Conservation (phyloP, 2,329 filamentous ascomycete genomes). For the Penicillium sp. region DNA sequence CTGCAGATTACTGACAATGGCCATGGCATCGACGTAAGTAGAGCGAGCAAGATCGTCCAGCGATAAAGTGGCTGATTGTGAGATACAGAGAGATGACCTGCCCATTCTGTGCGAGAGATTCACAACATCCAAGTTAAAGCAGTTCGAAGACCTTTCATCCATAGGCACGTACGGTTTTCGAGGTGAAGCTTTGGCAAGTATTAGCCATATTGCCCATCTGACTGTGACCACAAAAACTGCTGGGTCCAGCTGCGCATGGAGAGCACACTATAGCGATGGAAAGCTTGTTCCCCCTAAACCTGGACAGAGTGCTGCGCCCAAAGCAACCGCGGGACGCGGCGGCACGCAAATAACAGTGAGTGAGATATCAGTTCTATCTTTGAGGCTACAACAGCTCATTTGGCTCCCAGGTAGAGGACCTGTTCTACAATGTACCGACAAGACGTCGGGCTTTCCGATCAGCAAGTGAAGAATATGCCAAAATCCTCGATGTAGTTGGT, state of each 20-base stretch:
- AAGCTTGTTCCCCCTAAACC: conserved; percentile 75
- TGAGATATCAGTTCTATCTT: too few species aligned
- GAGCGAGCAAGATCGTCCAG: too few species aligned
- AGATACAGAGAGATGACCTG: conserved; percentile 85
- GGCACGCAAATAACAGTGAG: conserved; percentile 82
- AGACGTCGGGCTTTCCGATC: conserved; percentile 83
- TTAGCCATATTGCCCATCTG: conserved; percentile 94
- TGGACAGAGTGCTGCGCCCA: conserved; percentile 76
- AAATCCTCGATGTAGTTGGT: conserved; percentile 90
- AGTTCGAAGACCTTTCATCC: conserved; percentile 80
- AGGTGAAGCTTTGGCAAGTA: conserved; percentile 90
- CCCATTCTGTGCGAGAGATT: conserved; percentile 89
- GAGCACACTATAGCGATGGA: conserved; percentile 76
- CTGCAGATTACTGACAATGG: conserved; percentile 97
- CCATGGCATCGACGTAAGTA: conserved; percentile 79
- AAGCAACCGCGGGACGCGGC: conserved; percentile 72
- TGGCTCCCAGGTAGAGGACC: conserved; percentile 85
- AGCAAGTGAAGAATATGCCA: conserved; percentile 90
- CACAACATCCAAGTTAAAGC: conserved; percentile 89
- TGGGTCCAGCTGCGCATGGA: conserved; percentile 79
- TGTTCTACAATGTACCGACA: conserved; percentile 93
- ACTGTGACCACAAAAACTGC: conserved; percentile 89
- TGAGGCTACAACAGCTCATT: too few species aligned
- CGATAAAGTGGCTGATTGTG: too few species aligned
- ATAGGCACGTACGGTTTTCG: conserved; percentile 97